A percentile compares a stretch with the other conserved stretches of the same genome.
These are phyloP conservation scores for Hymenoscyphus albidus DNA, from an alignment of 2,329 filamentous ascomycete species.

Conservation along the genomic window DNA sequence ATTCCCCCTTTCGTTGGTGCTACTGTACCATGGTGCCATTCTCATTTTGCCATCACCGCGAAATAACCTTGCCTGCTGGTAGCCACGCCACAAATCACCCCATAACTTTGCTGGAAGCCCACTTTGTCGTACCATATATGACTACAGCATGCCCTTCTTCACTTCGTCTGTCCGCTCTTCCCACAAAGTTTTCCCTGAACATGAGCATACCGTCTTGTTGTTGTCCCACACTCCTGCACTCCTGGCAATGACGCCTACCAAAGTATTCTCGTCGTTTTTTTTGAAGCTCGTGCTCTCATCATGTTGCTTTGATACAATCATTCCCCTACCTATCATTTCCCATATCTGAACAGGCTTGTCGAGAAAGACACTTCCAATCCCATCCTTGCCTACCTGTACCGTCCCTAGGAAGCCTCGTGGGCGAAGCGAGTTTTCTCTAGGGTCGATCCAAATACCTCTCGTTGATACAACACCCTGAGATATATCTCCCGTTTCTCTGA, in stretches of 20 bases:
- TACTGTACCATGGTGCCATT: neutral
- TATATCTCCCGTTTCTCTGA: slow-evolving; percentile 84
- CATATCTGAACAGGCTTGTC: slow-evolving; percentile 83
- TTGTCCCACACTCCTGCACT: slow-evolving; percentile 99
- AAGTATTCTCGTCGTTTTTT: slow-evolving; percentile 75
- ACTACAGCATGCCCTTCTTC: slow-evolving; percentile 81
- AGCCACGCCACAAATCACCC: slow-evolving; percentile 18
- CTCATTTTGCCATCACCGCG: neutral
- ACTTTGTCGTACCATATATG: slow-evolving; percentile 22
- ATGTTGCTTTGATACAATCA: slow-evolving; percentile 72
- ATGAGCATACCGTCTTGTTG: slow-evolving; percentile 96
- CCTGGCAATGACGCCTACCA: slow-evolving; percentile 89
- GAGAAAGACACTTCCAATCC: slow-evolving; percentile 74
- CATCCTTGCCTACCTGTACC: slow-evolving; percentile 70
- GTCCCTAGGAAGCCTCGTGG: slow-evolving; percentile 66
- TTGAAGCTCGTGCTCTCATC: slow-evolving; percentile 56
- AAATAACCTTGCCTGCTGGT: no score
- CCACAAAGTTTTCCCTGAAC: slow-evolving; percentile 97
- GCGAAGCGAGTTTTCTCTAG: slow-evolving; percentile 38
- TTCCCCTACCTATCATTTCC: slow-evolving; percentile 92
- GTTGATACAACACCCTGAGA: slow-evolving; percentile 78
- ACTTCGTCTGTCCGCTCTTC: slow-evolving; percentile 91
- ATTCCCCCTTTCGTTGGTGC: slow-evolving; percentile 16
- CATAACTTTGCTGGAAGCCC: slow-evolving; percentile 7
- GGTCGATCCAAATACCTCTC: slow-evolving; percentile 70